A percentile compares a stretch with the other conserved stretches of the same genome.
These are phyloP conservation scores for Globisporangium cylindrosporum DNA, from an alignment of 352 stramenopile genomes.

Conservation along the genomic window DNA sequence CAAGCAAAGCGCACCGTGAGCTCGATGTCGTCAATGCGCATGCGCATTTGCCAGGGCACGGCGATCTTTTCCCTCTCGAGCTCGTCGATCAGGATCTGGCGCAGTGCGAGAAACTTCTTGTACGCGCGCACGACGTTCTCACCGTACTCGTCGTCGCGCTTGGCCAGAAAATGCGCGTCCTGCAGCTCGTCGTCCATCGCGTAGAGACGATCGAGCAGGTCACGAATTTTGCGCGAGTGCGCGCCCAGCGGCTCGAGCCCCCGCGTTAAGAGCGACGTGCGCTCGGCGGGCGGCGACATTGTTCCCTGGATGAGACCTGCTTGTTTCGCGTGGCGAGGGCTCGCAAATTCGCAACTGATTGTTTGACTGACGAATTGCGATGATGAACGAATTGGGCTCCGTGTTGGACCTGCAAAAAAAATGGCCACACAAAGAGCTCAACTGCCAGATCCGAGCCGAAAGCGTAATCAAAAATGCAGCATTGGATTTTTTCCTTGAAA, in stretches of 20 bases:
- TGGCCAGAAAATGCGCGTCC: constrained; percentile 44
- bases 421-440: constrained; percentile 2
- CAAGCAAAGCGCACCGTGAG: constrained; percentile 47
- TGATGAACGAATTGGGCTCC: too few species aligned
- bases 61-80: constrained; percentile 37
- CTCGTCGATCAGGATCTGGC: constrained; percentile 44
- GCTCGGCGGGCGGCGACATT: constrained; percentile 6
- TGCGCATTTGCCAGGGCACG: constrained; percentile 65
- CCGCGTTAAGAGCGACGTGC: constrained; percentile 45
- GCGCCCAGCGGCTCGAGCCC: constrained; percentile 33
- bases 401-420: background rate
- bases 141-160: constrained; percentile 61
- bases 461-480: constrained; percentile 12
- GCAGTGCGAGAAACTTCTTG: constrained; percentile 45
- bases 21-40: constrained; percentile 82
- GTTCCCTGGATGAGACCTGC: background rate
- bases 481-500: constrained; percentile 1
- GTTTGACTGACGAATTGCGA: background rate
- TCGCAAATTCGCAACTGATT: constrained; percentile 1
- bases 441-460: background rate
- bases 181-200: constrained; percentile 55
- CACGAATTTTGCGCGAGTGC: constrained; percentile 27
- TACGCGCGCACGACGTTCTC: constrained; percentile 65
- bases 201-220: constrained; percentile 40
- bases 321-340: background rate